Evolutionary conservation across 2,329 filamentous ascomycete genomes (phyloP).

Genomic region (Neonectria faginata): DNA sequence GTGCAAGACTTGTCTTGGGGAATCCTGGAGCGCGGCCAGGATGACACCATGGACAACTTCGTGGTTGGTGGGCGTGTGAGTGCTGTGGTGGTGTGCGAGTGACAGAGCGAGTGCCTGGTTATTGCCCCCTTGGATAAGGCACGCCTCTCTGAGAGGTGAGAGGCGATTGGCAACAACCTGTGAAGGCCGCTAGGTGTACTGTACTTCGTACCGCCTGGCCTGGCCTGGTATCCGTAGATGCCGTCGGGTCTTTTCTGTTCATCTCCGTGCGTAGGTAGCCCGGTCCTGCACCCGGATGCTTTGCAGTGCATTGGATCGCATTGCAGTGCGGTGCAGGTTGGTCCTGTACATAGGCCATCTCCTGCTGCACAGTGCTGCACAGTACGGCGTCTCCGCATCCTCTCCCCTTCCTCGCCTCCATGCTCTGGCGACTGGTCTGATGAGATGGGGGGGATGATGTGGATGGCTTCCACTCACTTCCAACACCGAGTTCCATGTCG

Average conservation of each 20-base stretch:
- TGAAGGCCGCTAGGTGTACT: neutral
- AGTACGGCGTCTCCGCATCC: constrained; percentile 7
- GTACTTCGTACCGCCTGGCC: neutral
- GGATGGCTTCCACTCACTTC: constrained; percentile 22
- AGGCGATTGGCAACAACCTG: neutral
- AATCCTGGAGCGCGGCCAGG: constrained; percentile 44
- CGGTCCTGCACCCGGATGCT: constrained; percentile 24
- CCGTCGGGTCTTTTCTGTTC: constrained; percentile 22
- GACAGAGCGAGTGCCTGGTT: constrained; percentile 12
- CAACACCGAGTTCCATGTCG: constrained; percentile 23
- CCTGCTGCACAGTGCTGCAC: constrained; percentile 19
- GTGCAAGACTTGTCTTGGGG: constrained; percentile 43
- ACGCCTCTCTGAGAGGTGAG: constrained; percentile 1
- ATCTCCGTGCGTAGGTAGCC: constrained; percentile 16
- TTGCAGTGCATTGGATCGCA: constrained; percentile 19
- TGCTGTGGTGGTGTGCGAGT: constrained; percentile 28
- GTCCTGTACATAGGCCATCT: neutral
- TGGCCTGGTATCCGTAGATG: constrained; percentile 16
- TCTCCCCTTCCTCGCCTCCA: constrained; percentile 2
- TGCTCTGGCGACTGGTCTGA: constrained; percentile 4
- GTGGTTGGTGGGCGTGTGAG: constrained; percentile 44
- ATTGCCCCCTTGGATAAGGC: constrained; percentile 8
- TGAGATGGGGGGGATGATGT: too few species aligned
- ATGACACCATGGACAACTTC: constrained; percentile 45
- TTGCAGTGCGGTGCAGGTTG: constrained; percentile 4